Conservation (phyloP, 2,329 filamentous ascomycete species). For the Neocatenulostroma microsporum region DNA sequence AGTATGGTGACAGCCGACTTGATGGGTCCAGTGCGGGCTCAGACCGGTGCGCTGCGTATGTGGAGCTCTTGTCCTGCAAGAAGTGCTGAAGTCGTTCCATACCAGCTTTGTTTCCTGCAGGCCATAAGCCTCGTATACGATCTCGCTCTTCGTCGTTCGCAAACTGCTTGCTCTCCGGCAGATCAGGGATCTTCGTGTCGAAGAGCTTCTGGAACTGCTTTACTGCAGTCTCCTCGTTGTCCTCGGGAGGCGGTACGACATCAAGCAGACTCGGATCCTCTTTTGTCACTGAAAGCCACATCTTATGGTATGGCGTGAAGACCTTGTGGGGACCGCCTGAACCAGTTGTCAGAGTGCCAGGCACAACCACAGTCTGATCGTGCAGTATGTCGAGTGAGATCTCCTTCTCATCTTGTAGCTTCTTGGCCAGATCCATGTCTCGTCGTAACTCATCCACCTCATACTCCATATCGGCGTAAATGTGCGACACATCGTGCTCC, state of each 20-base stretch:
- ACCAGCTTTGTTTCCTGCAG: constrained; percentile 68
- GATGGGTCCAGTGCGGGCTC: constrained; percentile 57
- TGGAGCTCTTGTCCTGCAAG: constrained; percentile 53
- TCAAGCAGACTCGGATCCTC: constrained; percentile 38
- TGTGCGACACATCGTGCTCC: constrained; percentile 38
- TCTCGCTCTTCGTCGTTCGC: constrained; percentile 47
- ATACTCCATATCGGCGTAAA: constrained; percentile 62
- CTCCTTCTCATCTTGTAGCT: constrained; percentile 27
- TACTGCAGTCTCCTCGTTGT: constrained; percentile 39
- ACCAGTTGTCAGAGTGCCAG: constrained; percentile 36
- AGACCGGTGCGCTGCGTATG: constrained; percentile 60
- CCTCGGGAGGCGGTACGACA: constrained; percentile 33
- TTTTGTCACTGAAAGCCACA: constrained; percentile 40
- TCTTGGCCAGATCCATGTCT: constrained; percentile 38
- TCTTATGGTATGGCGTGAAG: constrained; percentile 45
- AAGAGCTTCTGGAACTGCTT: constrained; percentile 52
- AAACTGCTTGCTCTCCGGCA: constrained; percentile 37
- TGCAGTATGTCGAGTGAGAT: constrained; percentile 39
- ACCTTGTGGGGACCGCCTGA: constrained; percentile 44
- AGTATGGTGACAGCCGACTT: constrained; percentile 63
- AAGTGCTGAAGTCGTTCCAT: constrained; percentile 57
- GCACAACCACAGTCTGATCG: constrained; percentile 44
- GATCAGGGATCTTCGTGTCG: constrained; percentile 36
- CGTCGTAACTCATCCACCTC: constrained; percentile 78
- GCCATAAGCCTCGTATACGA: constrained; percentile 56